Evolutionary conservation across 2,329 filamentous ascomycete species (phyloP).

Genomic region (Colletotrichum somersetense): DNA sequence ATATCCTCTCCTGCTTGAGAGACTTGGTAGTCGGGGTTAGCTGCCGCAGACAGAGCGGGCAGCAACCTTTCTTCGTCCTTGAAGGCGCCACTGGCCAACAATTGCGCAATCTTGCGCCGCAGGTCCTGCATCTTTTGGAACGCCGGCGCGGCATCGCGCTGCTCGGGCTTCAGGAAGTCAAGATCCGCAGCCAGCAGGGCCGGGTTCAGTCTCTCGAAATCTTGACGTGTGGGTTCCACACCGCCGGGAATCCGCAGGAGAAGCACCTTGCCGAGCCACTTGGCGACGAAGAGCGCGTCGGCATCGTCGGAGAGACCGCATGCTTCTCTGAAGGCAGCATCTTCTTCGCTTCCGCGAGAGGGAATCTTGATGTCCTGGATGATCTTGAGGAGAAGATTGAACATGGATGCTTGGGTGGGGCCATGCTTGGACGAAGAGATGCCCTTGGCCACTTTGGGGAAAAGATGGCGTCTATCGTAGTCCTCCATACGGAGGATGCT

Average conservation of each 20-base stretch:
- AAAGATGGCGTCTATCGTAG: constrained; percentile 75
- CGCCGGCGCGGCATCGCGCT: constrained; percentile 49
- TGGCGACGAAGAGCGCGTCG: constrained; percentile 81
- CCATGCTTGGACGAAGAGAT: constrained; percentile 63
- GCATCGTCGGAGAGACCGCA: constrained; percentile 75
- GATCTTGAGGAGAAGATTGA: constrained; percentile 85
- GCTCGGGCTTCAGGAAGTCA: constrained; percentile 76
- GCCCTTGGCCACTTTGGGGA: constrained; percentile 78
- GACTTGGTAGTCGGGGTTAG: constrained; percentile 84
- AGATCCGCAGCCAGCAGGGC: constrained; percentile 76
- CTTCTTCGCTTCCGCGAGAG: constrained; percentile 81
- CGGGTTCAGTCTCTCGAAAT: constrained; percentile 50
- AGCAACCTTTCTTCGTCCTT: constrained; percentile 85
- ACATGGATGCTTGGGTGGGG: constrained; percentile 69
- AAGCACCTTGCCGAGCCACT: constrained; percentile 82
- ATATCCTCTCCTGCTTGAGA: constrained; percentile 90
- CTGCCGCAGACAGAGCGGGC: constrained; percentile 84
- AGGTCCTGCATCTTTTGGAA: constrained; percentile 58
- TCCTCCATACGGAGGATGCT: constrained; percentile 68
- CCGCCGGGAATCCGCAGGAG: constrained; percentile 62
- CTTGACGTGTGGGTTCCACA: constrained; percentile 41
- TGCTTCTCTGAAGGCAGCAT: constrained; percentile 73
- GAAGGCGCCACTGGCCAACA: constrained; percentile 89
- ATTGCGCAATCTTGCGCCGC: constrained; percentile 71
- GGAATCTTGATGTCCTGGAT: constrained; percentile 80